These are phyloP conservation scores for Lodderomyces elongisporus DNA, from an alignment of 1,139 yeast species.

Conservation along the genomic window DNA sequence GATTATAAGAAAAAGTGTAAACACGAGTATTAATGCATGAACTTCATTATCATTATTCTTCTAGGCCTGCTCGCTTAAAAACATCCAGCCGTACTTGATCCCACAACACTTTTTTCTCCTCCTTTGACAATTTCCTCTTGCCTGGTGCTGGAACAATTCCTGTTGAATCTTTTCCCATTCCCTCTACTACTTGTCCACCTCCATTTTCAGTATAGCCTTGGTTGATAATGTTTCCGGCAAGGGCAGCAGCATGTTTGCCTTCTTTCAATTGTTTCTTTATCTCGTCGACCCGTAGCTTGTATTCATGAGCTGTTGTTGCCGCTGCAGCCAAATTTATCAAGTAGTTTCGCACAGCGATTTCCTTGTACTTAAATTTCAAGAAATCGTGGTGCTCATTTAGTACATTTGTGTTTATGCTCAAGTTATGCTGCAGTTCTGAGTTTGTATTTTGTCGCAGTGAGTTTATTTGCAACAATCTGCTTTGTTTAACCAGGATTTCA, in stretches of 20 bases:
- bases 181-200: too few species aligned
- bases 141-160: too few species aligned
- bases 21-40: too few species aligned
- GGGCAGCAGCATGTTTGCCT: slow-evolving; percentile 1
- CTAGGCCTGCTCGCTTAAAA: slow-evolving; percentile 45
- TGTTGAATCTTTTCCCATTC: background rate
- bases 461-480: slow-evolving; percentile 40
- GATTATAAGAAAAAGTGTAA: too few species aligned
- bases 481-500: slow-evolving; percentile 46
- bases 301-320: slow-evolving; percentile 51
- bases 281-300: slow-evolving; percentile 35
- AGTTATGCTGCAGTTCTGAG: slow-evolving; percentile 3
- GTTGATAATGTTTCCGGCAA: too few species aligned
- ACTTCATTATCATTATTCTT: slow-evolving; percentile 9
- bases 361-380: slow-evolving; percentile 37
- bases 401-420: slow-evolving; percentile 21
- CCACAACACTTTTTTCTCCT: slow-evolving; percentile 45
- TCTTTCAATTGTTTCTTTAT: slow-evolving; percentile 23
- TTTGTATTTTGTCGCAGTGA: slow-evolving; percentile 15
- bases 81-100: slow-evolving; percentile 47
- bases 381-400: slow-evolving; percentile 14
- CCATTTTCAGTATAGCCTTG: too few species aligned
- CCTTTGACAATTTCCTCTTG: slow-evolving; percentile 36
- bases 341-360: slow-evolving; percentile 47
- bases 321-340: slow-evolving; percentile 51